phyloP scores from a whole-genome alignment of 2,329 filamentous ascomycete genomes.

The Claviceps digitariae region DNA sequence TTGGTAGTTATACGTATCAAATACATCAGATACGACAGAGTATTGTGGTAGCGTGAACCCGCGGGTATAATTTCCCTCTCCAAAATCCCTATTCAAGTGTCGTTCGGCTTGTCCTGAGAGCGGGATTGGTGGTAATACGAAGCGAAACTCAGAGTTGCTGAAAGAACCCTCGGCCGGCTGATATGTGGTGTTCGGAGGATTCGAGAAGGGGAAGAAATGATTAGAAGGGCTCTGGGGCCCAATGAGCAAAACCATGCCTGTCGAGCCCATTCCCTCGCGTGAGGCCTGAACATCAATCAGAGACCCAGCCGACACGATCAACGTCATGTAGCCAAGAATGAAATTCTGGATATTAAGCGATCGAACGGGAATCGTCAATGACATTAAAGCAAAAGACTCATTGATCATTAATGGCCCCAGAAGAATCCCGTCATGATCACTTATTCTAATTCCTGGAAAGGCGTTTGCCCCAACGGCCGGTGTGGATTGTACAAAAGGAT shows the following conservation, averaged over 20 bases:
- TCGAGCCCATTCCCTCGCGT: conserved; percentile 55
- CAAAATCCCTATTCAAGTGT: conserved; percentile 24
- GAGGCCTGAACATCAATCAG: conserved; percentile 50
- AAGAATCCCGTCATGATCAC: conserved; percentile 45
- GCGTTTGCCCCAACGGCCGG: conserved; percentile 31
- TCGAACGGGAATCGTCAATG: conserved; percentile 67
- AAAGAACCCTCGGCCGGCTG: conserved; percentile 25
- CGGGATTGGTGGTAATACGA: conserved; percentile 43
- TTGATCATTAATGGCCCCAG: conserved; percentile 67
- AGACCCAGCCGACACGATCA: conserved; percentile 55
- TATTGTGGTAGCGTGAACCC: conserved; percentile 49
- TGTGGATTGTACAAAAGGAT: conserved; percentile 26
- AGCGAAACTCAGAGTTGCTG: conserved; percentile 35
- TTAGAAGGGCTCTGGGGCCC: conserved; percentile 56
- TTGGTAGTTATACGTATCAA: conserved; percentile 33
- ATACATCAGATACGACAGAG: conserved; percentile 47
- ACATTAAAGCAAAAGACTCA: conserved; percentile 59
- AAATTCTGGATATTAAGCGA: conserved; percentile 41
- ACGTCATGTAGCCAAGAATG: conserved; percentile 71
- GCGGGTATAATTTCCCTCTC: conserved; percentile 26
- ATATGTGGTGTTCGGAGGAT: conserved; percentile 34
- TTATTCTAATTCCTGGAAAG: conserved; percentile 37
- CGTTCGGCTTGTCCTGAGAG: conserved; percentile 28
- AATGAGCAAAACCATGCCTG: conserved; percentile 57
- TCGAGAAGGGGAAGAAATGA: conserved; percentile 34